phyloP scores from a whole-genome alignment of 1,284 basidiomycete genomes.

The Psilocybe mexicana region DNA sequence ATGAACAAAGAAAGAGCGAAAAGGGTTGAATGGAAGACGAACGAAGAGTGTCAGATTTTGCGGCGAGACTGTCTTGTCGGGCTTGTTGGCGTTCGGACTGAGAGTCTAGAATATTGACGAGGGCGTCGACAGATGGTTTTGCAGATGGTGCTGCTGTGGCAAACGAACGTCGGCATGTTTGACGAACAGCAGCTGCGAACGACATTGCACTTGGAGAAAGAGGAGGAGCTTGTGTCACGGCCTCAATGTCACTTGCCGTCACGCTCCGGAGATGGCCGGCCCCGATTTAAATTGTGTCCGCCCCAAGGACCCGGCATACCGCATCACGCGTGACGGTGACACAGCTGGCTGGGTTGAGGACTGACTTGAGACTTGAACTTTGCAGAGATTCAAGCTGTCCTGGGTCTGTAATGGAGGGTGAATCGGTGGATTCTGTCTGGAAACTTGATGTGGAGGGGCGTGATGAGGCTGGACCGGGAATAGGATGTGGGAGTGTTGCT shows the following conservation, averaged over 20 bases:
- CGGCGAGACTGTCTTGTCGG: not conserved
- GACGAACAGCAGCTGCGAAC: constrained; percentile 5
- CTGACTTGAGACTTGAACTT: not conserved
- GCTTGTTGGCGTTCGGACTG: no score
- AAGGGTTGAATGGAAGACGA: constrained; percentile 4
- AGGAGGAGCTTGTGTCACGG: not conserved
- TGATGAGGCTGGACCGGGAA: not conserved
- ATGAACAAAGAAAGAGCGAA: not conserved
- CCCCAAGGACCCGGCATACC: constrained; percentile 17
- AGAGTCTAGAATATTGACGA: no score
- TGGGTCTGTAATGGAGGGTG: not conserved
- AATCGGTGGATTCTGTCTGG: not conserved
- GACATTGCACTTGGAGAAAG: constrained; percentile 1
- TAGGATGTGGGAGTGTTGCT: not conserved
- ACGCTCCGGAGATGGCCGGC: constrained; percentile 21
- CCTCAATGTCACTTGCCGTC: not conserved
- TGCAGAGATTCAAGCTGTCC: not conserved
- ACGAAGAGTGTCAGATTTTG: not conserved
- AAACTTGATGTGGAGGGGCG: not conserved
- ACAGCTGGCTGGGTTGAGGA: not conserved
- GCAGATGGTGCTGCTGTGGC: not conserved
- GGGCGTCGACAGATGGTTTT: not conserved
- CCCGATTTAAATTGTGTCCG: constrained; percentile 22
- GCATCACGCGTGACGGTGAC: constrained; percentile 19
- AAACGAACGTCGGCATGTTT: constrained; percentile 6